A percentile compares a stretch with the other conserved stretches of the same genome.
These are phyloP conservation scores for Sporothrix variecibatus DNA, from an alignment of 2,329 filamentous ascomycete genomes.

Conservation along the genomic window DNA sequence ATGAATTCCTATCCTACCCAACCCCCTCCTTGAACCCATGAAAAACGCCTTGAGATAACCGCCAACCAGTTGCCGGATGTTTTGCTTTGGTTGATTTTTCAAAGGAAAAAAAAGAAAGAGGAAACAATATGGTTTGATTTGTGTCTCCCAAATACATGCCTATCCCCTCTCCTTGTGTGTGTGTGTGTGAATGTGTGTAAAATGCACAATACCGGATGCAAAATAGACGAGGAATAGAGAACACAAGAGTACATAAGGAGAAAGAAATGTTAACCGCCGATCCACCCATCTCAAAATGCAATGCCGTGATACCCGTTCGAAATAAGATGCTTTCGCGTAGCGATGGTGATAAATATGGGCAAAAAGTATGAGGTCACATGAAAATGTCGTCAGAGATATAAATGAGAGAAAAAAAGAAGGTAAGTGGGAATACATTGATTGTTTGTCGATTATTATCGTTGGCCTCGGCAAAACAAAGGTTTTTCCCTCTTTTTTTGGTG, in stretches of 20 bases:
- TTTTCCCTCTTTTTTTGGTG: neutral
- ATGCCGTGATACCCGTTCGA: neutral
- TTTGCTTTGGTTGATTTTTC: neutral
- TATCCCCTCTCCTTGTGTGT: neutral
- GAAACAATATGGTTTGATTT: neutral
- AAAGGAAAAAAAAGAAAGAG: neutral
- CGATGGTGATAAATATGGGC: neutral
- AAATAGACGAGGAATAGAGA: neutral
- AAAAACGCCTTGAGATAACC: conserved; percentile 4
- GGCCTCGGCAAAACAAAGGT: neutral
- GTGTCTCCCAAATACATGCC: neutral
- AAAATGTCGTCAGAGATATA: neutral
- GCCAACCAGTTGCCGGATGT: neutral
- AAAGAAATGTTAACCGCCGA: neutral
- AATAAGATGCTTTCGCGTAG: neutral
- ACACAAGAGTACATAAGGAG: neutral
- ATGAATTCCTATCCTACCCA: conserved; percentile 6
- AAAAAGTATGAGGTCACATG: neutral
- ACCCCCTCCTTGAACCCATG: neutral
- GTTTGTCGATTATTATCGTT: neutral
- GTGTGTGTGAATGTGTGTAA: neutral
- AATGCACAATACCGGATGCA: neutral
- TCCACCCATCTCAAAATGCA: conserved; percentile 10
- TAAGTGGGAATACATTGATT: neutral
- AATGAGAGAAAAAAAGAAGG: neutral